Evolutionary conservation across 345 rosid species (phyloP).

Genomic region (Gossypium sturtianum): DNA sequence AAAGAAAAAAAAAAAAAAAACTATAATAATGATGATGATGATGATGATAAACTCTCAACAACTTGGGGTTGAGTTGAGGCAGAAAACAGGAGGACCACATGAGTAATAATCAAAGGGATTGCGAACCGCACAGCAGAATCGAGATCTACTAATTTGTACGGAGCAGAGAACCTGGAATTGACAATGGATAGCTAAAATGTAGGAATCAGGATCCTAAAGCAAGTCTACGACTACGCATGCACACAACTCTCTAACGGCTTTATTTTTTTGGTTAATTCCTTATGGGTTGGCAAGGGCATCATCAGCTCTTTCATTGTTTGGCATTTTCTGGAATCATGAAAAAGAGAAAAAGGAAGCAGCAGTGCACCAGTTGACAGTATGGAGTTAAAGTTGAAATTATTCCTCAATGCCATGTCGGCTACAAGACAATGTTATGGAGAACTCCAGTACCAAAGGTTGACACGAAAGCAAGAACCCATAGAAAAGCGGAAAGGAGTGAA

Average conservation of each 20-base stretch:
- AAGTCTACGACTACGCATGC: not conserved
- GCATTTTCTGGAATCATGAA: slow-evolving; percentile 1
- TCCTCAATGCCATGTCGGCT: not conserved
- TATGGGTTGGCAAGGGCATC: not conserved
- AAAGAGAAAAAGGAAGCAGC: not conserved
- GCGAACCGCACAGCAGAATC: slow-evolving; percentile 7
- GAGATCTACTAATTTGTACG: slow-evolving; percentile 3
- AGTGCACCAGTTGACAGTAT: not conserved
- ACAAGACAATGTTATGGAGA: not conserved
- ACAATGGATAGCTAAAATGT: not conserved
- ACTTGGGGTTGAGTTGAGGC: too few species aligned
- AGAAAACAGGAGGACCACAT: not conserved
- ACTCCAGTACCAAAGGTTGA: not conserved
- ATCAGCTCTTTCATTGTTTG: not conserved
- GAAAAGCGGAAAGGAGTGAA: not conserved
- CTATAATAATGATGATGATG: too few species aligned
- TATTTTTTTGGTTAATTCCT: too few species aligned
- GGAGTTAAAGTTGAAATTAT: not conserved
- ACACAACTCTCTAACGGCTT: not conserved
- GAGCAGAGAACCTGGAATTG: not conserved
- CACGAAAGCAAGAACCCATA: not conserved
- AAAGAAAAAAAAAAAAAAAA: too few species aligned
- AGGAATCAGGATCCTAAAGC: not conserved
- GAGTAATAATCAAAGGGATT: not conserved
- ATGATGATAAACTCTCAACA: too few species aligned